These are phyloP conservation scores for Tephrocybe sp. DNA, from an alignment of 768 basidiomycete species.

Conservation along the genomic window DNA sequence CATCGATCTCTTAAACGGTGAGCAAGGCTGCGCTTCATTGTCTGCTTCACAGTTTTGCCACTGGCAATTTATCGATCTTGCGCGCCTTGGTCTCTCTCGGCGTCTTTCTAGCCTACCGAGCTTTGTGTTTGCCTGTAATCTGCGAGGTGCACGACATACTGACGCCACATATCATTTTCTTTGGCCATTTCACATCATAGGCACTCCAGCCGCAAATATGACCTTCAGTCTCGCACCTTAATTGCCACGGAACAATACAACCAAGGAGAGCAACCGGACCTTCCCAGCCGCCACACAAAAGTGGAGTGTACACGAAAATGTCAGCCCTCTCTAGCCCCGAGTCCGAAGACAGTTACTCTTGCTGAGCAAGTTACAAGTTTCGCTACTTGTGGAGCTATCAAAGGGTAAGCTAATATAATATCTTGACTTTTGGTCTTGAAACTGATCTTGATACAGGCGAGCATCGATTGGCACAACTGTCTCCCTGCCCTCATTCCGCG, in stretches of 20 bases:
- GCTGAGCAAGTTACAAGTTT: background rate
- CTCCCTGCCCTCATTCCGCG: conserved; percentile 18
- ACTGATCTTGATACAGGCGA: background rate
- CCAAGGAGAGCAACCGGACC: background rate
- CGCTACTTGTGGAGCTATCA: background rate
- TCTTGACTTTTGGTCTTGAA: background rate
- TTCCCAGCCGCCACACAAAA: background rate
- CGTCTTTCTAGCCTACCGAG: background rate
- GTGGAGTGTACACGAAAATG: no score
- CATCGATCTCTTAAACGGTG: conserved; percentile 2
- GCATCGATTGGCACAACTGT: background rate
- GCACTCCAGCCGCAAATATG: background rate
- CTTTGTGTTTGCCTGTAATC: background rate
- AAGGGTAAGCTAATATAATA: no score
- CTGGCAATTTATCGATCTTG: background rate
- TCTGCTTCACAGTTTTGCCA: background rate
- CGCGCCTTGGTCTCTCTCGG: background rate
- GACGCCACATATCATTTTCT: conserved; percentile 12
- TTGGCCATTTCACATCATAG: background rate
- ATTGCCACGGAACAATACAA: no score
- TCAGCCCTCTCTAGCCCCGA: background rate
- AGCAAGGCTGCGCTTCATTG: conserved; percentile 6
- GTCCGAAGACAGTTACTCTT: background rate
- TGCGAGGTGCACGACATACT: background rate
- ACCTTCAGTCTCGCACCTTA: background rate